A percentile compares a stretch with the other conserved stretches of the same genome.
These are phyloP conservation scores for Venturia effusa DNA, from an alignment of 2,329 filamentous ascomycete genomes.

Conservation along the genomic window DNA sequence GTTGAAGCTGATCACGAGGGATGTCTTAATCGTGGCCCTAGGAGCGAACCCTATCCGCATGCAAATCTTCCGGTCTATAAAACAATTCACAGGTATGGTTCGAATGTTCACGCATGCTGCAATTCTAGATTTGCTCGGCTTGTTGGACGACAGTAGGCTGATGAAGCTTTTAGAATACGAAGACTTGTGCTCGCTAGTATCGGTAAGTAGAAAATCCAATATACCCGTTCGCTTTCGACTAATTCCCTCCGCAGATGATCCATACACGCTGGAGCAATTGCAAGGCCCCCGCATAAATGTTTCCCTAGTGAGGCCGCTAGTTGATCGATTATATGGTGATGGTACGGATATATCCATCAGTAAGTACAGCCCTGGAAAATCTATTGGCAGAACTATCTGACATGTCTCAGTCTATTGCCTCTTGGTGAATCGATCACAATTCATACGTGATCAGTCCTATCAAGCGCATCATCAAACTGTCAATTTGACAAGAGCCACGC, in stretches of 20 bases:
- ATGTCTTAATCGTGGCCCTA: conserved; percentile 4
- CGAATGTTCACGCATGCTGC: no score
- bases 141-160: background rate
- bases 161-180: conserved; percentile 25
- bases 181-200: conserved; percentile 37
- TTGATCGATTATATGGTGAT: conserved; percentile 67
- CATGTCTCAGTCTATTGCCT: conserved; percentile 58
- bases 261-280: conserved; percentile 63
- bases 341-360: conserved; percentile 64
- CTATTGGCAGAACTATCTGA: no score
- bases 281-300: conserved; percentile 74
- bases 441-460: conserved; percentile 65
- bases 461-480: conserved; percentile 72
- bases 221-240: background rate
- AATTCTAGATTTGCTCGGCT: background rate
- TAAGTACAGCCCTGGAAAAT: conserved; percentile 15
- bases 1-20: conserved; percentile 8
- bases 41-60: conserved; percentile 2
- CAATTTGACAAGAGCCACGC: conserved; percentile 62
- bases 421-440: conserved; percentile 71
- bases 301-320: conserved; percentile 65
- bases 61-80: conserved; percentile 11
- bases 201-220: conserved; percentile 18
- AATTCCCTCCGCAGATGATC: conserved; percentile 38
- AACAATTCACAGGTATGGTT: conserved; percentile 11